Percentiles rank a stretch among this genome's conserved stretches.
phyloP scores from a whole-genome alignment of 148 eudicot species.

The Arbutus unedo region DNA sequence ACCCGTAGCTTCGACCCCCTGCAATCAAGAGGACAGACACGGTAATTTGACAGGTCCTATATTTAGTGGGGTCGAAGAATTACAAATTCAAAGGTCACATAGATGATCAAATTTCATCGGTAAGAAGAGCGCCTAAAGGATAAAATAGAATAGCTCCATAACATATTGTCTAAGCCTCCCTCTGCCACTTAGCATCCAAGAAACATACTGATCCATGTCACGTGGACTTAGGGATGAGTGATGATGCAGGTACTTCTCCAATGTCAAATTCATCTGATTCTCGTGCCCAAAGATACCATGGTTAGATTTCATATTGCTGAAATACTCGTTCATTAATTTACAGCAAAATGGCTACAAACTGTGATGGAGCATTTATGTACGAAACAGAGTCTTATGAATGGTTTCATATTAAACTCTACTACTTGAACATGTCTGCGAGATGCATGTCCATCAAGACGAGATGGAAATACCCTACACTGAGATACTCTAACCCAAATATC shows the following conservation, averaged over 20 bases:
- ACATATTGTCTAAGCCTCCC: neutral
- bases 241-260: neutral
- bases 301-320: neutral
- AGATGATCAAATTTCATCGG: neutral
- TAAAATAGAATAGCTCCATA: neutral
- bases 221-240: neutral
- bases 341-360: neutral
- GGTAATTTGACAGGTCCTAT: neutral
- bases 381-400: neutral
- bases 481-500: neutral
- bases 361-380: neutral
- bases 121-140: neutral
- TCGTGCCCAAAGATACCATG: neutral
- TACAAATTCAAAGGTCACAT: neutral
- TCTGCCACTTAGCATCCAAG: neutral
- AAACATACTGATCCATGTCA: neutral
- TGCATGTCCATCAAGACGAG: neutral
- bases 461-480: neutral
- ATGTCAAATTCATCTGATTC: neutral
- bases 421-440: conserved; percentile 1
- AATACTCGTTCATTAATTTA: neutral
- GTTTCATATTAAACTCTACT: neutral
- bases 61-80: neutral
- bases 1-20: conserved; percentile 93
- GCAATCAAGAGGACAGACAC: conserved; percentile 18